phyloP scores from a whole-genome alignment of 148 eudicot species.

The Vaccinium vitisidaea region DNA sequence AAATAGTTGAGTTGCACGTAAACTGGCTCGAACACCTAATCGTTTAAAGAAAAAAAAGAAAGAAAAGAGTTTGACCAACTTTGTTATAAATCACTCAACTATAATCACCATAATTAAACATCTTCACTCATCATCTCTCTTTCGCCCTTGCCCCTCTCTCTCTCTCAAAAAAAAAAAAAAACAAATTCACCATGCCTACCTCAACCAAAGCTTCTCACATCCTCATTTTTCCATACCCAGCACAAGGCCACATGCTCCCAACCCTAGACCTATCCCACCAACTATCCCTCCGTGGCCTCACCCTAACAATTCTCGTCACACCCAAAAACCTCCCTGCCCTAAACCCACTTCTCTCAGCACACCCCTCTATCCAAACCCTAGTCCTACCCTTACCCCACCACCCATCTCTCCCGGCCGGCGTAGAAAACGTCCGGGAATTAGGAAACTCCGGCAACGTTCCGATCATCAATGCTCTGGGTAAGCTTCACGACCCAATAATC shows the following conservation, averaged over 20 bases:
- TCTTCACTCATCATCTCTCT: no score
- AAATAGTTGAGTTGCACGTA: no score
- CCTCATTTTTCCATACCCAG: slow-evolving; percentile 64
- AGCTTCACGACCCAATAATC: slow-evolving; percentile 39
- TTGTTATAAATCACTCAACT: no score
- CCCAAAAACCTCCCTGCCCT: slow-evolving; percentile 56
- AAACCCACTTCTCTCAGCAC: slow-evolving; percentile 46
- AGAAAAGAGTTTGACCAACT: no score
- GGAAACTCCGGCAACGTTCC: slow-evolving; percentile 43
- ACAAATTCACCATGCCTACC: background rate
- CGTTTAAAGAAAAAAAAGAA: no score
- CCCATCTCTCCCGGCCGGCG: slow-evolving; percentile 48
- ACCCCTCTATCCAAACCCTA: slow-evolving; percentile 44
- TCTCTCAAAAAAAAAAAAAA: background rate
- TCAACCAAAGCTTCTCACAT: slow-evolving; percentile 27
- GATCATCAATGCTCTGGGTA: slow-evolving; percentile 37
- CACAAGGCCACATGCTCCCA: slow-evolving; percentile 73
- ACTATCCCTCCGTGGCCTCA: slow-evolving; percentile 40
- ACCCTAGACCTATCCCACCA: slow-evolving; percentile 57
- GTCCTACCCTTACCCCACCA: slow-evolving; percentile 58
- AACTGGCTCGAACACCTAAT: no score
- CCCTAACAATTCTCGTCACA: slow-evolving; percentile 52
- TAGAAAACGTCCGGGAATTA: slow-evolving; percentile 53
- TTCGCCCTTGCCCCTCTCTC: background rate
- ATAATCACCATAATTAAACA: no score